These are phyloP conservation scores for Cordyceps cateniannulata DNA, from an alignment of 2,329 filamentous ascomycete genomes.

Conservation along the genomic window DNA sequence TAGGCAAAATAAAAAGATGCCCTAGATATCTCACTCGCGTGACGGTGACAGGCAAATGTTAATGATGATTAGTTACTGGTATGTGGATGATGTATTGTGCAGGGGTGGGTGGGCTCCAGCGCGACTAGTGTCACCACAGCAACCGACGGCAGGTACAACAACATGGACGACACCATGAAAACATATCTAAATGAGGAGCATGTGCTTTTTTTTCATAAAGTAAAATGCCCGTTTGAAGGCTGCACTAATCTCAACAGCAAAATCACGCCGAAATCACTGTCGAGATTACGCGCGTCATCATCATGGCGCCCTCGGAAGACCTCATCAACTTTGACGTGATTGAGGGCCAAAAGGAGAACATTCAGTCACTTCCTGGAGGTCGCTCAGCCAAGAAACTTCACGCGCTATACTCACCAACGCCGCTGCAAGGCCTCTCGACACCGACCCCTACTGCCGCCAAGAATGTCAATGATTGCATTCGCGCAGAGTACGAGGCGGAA, in stretches of 20 bases:
- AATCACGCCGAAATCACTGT: background rate
- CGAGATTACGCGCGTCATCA: background rate
- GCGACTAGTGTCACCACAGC: constrained; percentile 9
- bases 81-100: too few species aligned
- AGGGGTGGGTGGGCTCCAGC: background rate
- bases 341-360: constrained; percentile 96
- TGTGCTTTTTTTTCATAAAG: background rate
- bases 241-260: background rate
- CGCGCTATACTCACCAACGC: constrained; percentile 67
- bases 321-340: constrained; percentile 81
- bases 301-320: constrained; percentile 45
- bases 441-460: constrained; percentile 66
- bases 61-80: too few species aligned
- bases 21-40: background rate
- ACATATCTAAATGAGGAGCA: background rate
- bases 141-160: constrained; percentile 10
- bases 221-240: background rate
- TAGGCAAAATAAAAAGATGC: background rate
- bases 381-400: constrained; percentile 85
- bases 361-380: constrained; percentile 81
- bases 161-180: background rate
- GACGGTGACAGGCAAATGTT: too few species aligned
- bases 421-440: constrained; percentile 50
- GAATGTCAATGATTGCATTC: constrained; percentile 70
- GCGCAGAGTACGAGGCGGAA: constrained; percentile 82